A percentile compares a stretch with the other conserved stretches of the same genome.
Conservation (phyloP, 148 eudicot genomes). For the Amaranthus hypochondriacus region DNA sequence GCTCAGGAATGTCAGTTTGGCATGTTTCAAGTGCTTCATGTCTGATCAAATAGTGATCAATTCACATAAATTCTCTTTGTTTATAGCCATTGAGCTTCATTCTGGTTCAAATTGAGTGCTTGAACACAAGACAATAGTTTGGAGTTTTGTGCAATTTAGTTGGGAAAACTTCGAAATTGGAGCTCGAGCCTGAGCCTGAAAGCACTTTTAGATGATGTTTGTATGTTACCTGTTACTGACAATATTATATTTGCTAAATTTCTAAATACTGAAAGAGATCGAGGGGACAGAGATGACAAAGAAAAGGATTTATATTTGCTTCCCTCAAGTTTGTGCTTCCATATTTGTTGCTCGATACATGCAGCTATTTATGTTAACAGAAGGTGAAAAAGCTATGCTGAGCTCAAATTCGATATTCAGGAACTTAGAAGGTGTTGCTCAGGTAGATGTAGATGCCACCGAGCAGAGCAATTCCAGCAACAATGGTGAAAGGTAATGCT, state of each 20-base stretch:
- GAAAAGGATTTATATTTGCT: slow-evolving; percentile 1
- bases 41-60: too few species aligned
- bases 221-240: not conserved
- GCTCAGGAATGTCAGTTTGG: too few species aligned
- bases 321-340: slow-evolving; percentile 6
- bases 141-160: too few species aligned
- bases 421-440: slow-evolving; percentile 43
- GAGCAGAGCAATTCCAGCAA: slow-evolving; percentile 62
- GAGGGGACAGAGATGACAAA: not conserved
- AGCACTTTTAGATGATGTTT: not conserved
- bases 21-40: too few species aligned
- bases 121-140: too few species aligned
- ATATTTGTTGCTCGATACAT: slow-evolving; percentile 1
- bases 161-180: not conserved
- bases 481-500: slow-evolving; percentile 76
- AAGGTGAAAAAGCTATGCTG: too few species aligned
- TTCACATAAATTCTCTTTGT: too few species aligned
- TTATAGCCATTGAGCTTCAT: too few species aligned
- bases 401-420: slow-evolving; percentile 6
- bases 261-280: too few species aligned
- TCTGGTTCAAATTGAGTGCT: too few species aligned
- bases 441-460: slow-evolving; percentile 71
- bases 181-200: not conserved
- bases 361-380: slow-evolving; percentile 9
- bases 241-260: too few species aligned